Conservation (phyloP, 2,329 filamentous ascomycete species). For the Elsinoe australis region DNA sequence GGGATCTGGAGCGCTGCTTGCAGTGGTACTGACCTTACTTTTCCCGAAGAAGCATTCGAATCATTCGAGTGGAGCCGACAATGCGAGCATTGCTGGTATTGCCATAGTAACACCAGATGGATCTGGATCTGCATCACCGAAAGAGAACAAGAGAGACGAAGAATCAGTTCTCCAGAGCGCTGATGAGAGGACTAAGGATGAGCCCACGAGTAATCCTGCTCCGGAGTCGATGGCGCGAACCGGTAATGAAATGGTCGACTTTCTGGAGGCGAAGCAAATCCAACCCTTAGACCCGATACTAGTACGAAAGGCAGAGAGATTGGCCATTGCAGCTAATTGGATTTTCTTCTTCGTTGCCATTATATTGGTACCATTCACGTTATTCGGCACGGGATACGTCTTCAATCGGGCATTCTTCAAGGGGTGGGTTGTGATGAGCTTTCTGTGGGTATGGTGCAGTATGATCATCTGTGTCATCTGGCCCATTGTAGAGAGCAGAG, state of each 20-base stretch:
- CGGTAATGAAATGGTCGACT: conserved; percentile 39
- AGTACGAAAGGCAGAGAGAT: conserved; percentile 31
- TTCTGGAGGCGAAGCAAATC: conserved; percentile 35
- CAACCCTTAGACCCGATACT: conserved; percentile 36
- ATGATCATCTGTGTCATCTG: conserved; percentile 36
- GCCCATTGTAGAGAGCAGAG: conserved; percentile 31
- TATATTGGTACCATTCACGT: conserved; percentile 27
- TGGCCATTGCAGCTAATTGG: conserved; percentile 35
- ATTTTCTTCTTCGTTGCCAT: conserved; percentile 37
- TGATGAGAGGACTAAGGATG: background rate
- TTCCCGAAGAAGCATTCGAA: conserved; percentile 33
- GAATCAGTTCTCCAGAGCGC: background rate
- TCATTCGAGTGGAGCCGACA: conserved; percentile 31
- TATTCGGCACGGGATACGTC: conserved; percentile 38
- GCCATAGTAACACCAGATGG: conserved; percentile 29
- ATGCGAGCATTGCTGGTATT: conserved; percentile 26
- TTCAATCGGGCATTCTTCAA: conserved; percentile 37
- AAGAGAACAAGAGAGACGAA: background rate
- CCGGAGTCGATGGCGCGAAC: conserved; percentile 27
- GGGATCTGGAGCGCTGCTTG: conserved; percentile 24
- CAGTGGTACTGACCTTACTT: conserved; percentile 29
- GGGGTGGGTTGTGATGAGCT: conserved; percentile 36
- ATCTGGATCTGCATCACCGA: background rate
- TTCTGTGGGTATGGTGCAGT: conserved; percentile 38
- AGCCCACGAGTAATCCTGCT: background rate